Conservation (phyloP, 1,284 basidiomycete genomes). For the Schizophyllum amplum region DNA sequence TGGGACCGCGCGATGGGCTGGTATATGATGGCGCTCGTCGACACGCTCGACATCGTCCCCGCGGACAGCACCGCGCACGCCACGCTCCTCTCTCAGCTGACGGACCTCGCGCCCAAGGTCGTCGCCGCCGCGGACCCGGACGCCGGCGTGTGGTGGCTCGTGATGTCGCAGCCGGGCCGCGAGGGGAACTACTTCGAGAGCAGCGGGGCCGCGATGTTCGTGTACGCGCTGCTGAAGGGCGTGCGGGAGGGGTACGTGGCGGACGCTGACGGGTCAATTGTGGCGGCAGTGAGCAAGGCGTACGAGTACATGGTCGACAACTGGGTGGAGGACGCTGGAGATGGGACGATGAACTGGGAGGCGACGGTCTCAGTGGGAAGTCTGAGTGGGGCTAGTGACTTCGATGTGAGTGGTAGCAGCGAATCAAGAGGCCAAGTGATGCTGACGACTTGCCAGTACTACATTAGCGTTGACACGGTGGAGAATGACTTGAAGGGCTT, state of each 20-base stretch:
- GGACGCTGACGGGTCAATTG: conserved; percentile 30
- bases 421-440: neutral
- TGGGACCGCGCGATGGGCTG: conserved; percentile 44
- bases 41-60: conserved; percentile 34
- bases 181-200: conserved; percentile 43
- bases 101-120: conserved; percentile 27
- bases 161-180: conserved; percentile 38
- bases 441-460: conserved; percentile 26
- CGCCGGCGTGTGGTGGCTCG: conserved; percentile 42
- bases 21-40: conserved; percentile 43
- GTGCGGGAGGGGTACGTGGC: conserved; percentile 33
- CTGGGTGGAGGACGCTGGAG: conserved; percentile 32
- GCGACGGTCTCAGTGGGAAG: conserved; percentile 33
- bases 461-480: conserved; percentile 28
- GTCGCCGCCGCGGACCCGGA: conserved; percentile 30
- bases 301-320: conserved; percentile 33
- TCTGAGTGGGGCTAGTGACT: conserved; percentile 26
- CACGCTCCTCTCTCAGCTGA: conserved; percentile 25
- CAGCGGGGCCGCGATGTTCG: conserved; percentile 38
- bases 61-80: conserved; percentile 18
- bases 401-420: conserved; percentile 23
- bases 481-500: conserved; percentile 40
- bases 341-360: conserved; percentile 37
- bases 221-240: conserved; percentile 37
- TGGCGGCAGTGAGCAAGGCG: conserved; percentile 30